Percentiles rank a stretch among this genome's conserved stretches.
phyloP scores from a whole-genome alignment of 768 basidiomycete genomes.

The Cantharellus anzutake region DNA sequence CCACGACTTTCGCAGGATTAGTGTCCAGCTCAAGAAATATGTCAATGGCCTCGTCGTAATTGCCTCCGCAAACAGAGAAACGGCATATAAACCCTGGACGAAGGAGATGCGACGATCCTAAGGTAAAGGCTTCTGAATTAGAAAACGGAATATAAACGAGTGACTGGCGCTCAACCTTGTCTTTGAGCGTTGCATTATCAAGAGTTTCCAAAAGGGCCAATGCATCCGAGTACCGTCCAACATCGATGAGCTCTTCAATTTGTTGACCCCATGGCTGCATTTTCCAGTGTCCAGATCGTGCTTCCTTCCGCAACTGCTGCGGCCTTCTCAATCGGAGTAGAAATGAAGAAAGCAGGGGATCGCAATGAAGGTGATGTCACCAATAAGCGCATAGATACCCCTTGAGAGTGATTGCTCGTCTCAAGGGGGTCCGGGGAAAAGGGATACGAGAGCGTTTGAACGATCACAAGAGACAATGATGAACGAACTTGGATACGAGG shows the following conservation, averaged over 20 bases:
- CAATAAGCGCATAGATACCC: slow-evolving; percentile 36
- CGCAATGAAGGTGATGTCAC: slow-evolving; percentile 33
- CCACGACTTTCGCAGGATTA: slow-evolving; percentile 86
- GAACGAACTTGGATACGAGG: slow-evolving; percentile 52
- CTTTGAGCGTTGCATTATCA: slow-evolving; percentile 36
- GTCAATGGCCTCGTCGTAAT: slow-evolving; percentile 67
- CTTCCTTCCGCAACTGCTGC: slow-evolving; percentile 50
- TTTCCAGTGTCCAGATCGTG: slow-evolving; percentile 51
- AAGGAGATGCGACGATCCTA: slow-evolving; percentile 37
- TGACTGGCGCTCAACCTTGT: slow-evolving; percentile 31
- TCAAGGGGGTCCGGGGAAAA: slow-evolving; percentile 18
- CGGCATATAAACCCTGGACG: slow-evolving; percentile 57
- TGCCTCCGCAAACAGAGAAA: slow-evolving; percentile 51
- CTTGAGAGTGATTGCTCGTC: slow-evolving; percentile 3
- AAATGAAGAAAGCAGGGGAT: slow-evolving; percentile 39
- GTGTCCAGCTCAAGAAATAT: slow-evolving; percentile 74
- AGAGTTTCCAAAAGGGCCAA: slow-evolving; percentile 57
- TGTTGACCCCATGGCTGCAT: slow-evolving; percentile 66
- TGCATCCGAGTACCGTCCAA: slow-evolving; percentile 55
- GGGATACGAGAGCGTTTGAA: slow-evolving; percentile 49
- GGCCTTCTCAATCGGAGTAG: slow-evolving; percentile 56
- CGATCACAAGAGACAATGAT: slow-evolving; percentile 38
- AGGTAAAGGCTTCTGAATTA: not conserved
- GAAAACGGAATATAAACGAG: not conserved
- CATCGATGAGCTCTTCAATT: slow-evolving; percentile 61